Evolutionary conservation across 345 rosid species (phyloP), one percentile per base, ranked within the genome.

Genomic region (Pistacia atlantica): DNA sequence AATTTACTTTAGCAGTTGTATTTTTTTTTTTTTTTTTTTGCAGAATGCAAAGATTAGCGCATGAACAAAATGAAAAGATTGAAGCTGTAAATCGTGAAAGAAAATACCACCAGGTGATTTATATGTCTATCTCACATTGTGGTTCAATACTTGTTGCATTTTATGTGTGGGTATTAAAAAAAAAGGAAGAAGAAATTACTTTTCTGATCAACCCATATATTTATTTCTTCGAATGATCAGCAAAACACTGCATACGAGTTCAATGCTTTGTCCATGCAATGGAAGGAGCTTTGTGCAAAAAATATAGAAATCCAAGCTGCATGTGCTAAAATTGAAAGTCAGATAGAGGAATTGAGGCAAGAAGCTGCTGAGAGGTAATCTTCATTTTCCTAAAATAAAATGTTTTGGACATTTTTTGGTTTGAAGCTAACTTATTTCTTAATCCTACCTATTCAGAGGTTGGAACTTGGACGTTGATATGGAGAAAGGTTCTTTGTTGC

Each of bases 21-120:
- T 70, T 68, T 13, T 51, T 31, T 71, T 20, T 18, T 65, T 22
- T 22, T 77, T 20, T 18, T 65, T 25, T 25, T 25, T 77, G 11
- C 90, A 96, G 99, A 84, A 81, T 91, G 91, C 95, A 90, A 78
- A 93, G 88, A 80, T 77, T 91, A 79, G 94, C 92, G 35, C 86
- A 83, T 83, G 92, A 92, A 78, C 95, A 92, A 77, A 89, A 91
- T 82, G 93, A 90, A 71, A 86, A 89, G 78, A 96, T 93, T 69
- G 99, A 91, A 85, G 80, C 86, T n/a, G 97, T 96, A 66, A 96
- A 93, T 58, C 97, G 97, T 61, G 98, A 92, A 81, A 91, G 99
- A 78, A 96, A 93, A 78, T 91, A 86, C 80, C 98, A 96, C 81
- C 99, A 96, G 98, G 99, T 93, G 62, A 84, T 75, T 68, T 80